These are phyloP conservation scores for Trichophyton rubrum DNA, from an alignment of 2,329 filamentous ascomycete genomes.

Conservation along the genomic window DNA sequence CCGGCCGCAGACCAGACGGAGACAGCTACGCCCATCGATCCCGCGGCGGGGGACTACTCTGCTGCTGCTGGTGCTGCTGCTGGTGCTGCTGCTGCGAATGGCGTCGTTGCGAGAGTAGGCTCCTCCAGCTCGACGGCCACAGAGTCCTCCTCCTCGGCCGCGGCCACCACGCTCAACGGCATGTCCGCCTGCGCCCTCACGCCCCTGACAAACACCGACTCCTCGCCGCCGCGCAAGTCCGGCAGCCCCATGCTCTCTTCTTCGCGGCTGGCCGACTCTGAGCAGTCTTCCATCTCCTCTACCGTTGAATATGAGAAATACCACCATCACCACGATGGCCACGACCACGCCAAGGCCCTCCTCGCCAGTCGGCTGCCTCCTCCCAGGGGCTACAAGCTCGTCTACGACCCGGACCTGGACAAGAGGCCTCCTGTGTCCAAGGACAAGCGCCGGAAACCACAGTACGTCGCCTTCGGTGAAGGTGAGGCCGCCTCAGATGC, in stretches of 20 bases:
- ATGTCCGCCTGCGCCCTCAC: constrained; percentile 44
- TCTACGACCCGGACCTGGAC: constrained; percentile 53
- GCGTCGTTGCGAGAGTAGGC: constrained; percentile 44
- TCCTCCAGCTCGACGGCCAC: constrained; percentile 63
- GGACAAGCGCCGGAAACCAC: constrained; percentile 42
- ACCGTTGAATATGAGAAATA: constrained; percentile 16
- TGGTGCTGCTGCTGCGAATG: background rate
- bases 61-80: too few relatives aligned
- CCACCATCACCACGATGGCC: too few relatives aligned
- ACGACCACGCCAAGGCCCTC: constrained; percentile 20
- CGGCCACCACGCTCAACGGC: constrained; percentile 43
- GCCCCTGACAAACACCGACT: constrained; percentile 54
- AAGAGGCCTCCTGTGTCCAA: constrained; percentile 38
- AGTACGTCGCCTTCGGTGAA: constrained; percentile 41
- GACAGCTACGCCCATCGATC: too few relatives aligned
- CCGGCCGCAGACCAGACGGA: too few relatives aligned
- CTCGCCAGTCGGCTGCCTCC: constrained; percentile 38
- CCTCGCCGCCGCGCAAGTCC: constrained; percentile 47
- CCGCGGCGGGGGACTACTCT: too few relatives aligned
- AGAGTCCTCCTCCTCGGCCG: constrained; percentile 49
- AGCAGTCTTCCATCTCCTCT: background rate
- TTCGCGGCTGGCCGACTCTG: constrained; percentile 19
- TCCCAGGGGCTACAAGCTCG: constrained; percentile 46
- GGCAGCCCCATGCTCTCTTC: constrained; percentile 39
- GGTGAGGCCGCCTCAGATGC: constrained; percentile 50